Conservation (phyloP, 805 yeast genomes). For the Wickerhamomyces queroliae region DNA sequence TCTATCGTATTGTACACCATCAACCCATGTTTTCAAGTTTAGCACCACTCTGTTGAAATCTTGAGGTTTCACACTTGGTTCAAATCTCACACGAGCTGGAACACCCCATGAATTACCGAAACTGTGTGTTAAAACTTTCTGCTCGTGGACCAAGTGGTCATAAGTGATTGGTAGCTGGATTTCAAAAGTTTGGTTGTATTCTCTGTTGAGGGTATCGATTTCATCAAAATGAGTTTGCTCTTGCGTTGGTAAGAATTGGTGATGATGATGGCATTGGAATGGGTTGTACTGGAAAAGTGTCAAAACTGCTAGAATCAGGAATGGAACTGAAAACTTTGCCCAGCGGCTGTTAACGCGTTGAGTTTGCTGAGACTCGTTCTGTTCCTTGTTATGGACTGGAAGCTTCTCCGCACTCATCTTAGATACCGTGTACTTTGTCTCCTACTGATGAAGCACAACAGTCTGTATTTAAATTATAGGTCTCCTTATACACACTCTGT, state of each 20-base stretch:
- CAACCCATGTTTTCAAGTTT: conserved; percentile 44
- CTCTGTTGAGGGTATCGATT: too few relatives aligned
- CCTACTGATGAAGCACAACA: not conserved
- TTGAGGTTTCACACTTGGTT: conserved; percentile 37
- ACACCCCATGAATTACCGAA: conserved; percentile 60
- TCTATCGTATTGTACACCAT: conserved; percentile 61
- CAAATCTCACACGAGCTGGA: conserved; percentile 38
- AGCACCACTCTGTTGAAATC: conserved; percentile 48
- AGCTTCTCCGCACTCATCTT: not conserved
- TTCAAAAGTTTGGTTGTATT: conserved; percentile 11
- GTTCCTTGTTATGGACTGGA: not conserved
- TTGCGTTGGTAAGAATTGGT: too few relatives aligned
- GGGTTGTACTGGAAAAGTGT: not conserved
- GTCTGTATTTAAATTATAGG: too few relatives aligned
- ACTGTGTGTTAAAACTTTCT: conserved; percentile 35
- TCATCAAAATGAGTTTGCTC: too few relatives aligned
- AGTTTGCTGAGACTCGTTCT: too few relatives aligned
- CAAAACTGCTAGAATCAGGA: not conserved
- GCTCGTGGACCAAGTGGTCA: conserved; percentile 29
- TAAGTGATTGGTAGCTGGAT: conserved; percentile 17
- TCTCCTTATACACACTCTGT: too few relatives aligned
- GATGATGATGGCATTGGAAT: not conserved
- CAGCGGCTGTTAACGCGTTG: not conserved
- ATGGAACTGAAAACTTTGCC: not conserved
- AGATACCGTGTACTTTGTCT: not conserved